Conservation (phyloP, 306 rosid species). For the Cyclanthera cordifolia region DNA sequence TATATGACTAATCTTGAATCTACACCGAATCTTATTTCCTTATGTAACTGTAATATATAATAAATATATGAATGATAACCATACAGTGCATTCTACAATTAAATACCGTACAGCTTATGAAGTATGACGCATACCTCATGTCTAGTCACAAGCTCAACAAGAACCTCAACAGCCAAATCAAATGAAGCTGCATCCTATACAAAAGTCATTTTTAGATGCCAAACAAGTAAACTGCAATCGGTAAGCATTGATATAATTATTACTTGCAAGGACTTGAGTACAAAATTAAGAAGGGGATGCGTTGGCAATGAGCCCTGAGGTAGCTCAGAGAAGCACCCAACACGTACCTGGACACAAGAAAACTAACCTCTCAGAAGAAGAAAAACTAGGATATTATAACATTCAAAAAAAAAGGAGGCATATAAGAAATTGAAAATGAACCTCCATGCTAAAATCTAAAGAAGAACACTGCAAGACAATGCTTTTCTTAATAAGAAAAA, state of each 20-base stretch:
- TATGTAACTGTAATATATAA: background rate
- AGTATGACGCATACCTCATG: slow-evolving; percentile 61
- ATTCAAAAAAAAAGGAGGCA: background rate
- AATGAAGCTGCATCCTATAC: slow-evolving; percentile 58
- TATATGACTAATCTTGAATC: background rate
- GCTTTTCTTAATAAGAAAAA: background rate
- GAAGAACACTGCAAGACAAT: background rate
- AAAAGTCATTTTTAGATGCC: slow-evolving; percentile 19
- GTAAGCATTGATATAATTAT: background rate
- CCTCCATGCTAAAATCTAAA: background rate
- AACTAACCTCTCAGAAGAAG: background rate
- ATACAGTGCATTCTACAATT: background rate
- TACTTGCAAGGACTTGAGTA: slow-evolving; percentile 82
- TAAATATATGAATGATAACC: background rate
- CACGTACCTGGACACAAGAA: slow-evolving; percentile 59
- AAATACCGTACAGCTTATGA: slow-evolving; percentile 11
- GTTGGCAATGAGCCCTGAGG: slow-evolving; percentile 61
- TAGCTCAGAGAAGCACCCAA: slow-evolving; percentile 90
- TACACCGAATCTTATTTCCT: background rate
- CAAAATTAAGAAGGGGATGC: slow-evolving; percentile 76
- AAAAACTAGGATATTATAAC: slow-evolving; percentile 7
- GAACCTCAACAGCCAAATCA: slow-evolving; percentile 93
- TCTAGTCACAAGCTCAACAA: slow-evolving; percentile 71
- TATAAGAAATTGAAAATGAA: slow-evolving; percentile 6
- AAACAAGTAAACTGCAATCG: background rate